Conservation (phyloP, 352 stramenopile species). For the Phytopythium boreale region DNA sequence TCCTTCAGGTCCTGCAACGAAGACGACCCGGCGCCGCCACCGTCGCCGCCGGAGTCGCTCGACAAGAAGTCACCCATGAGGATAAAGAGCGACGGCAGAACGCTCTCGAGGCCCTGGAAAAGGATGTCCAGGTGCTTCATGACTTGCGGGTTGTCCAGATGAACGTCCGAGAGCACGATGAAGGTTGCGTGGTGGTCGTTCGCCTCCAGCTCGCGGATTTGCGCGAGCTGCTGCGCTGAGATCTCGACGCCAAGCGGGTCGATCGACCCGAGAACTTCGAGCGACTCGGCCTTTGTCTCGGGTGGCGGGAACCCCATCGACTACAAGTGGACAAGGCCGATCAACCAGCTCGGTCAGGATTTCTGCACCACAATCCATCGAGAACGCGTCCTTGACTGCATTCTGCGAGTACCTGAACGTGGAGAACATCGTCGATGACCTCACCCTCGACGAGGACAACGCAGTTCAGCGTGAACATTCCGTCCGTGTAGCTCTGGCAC, state of each 20-base stretch:
- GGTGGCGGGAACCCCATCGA: conserved; percentile 90
- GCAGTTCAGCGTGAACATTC: conserved; percentile 91
- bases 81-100: conserved; percentile 85
- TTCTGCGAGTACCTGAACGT: conserved; percentile 67
- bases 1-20: conserved; percentile 81
- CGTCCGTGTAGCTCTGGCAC: conserved; percentile 69
- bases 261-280: conserved; percentile 65
- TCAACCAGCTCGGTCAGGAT: background rate
- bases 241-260: conserved; percentile 85
- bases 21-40: conserved; percentile 59
- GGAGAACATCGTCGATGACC: conserved; percentile 90
- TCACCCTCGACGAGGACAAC: conserved; percentile 92
- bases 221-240: conserved; percentile 69
- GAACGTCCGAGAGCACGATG: conserved; percentile 92
- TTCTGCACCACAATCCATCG: background rate
- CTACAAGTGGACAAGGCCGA: conserved; percentile 16
- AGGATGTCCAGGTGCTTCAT: conserved; percentile 89
- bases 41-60: conserved; percentile 40
- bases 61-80: conserved; percentile 95
- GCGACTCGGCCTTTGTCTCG: conserved; percentile 78
- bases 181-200: conserved; percentile 87
- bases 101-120: conserved; percentile 83
- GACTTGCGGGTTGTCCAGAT: conserved; percentile 90
- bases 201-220: conserved; percentile 78
- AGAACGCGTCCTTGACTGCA: no score